These are phyloP conservation scores for Rosa chinensis DNA, from an alignment of 306 rosid genomes.

Conservation along the genomic window DNA sequence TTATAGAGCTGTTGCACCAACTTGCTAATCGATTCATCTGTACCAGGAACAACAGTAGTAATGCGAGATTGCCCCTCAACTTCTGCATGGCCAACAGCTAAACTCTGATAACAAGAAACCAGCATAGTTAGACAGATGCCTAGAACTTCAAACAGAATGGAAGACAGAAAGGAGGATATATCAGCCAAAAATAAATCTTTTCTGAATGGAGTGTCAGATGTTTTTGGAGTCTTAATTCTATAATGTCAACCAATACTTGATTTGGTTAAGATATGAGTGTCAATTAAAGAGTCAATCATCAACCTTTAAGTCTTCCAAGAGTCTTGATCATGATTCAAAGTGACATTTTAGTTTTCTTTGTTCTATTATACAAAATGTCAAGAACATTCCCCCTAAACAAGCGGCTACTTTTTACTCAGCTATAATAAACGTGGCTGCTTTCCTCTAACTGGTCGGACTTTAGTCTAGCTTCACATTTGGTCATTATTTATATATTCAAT, in stretches of 20 bases:
- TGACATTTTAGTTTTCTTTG: not conserved
- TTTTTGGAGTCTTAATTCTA: too few species aligned
- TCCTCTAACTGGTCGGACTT: not conserved
- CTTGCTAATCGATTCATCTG: conserved; percentile 74
- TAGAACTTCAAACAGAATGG: not conserved
- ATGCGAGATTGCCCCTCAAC: conserved; percentile 78
- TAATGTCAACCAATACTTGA: not conserved
- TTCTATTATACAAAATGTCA: not conserved
- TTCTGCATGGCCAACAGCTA: conserved; percentile 89
- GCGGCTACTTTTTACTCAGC: not conserved
- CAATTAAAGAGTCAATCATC: too few species aligned
- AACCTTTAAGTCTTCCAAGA: not conserved
- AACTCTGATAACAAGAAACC: conserved; percentile 54
- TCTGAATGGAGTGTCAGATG: not conserved
- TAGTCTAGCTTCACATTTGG: not conserved
- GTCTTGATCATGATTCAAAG: not conserved
- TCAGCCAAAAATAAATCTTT: not conserved
- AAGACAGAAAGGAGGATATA: not conserved
- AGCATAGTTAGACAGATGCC: conserved; percentile 22
- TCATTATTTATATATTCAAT: not conserved
- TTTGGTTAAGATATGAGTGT: not conserved
- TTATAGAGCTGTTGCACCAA: conserved; percentile 78
- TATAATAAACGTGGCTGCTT: not conserved
- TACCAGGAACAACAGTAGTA: conserved; percentile 89
- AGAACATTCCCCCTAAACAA: not conserved